Percentiles rank a stretch among this genome's conserved stretches.
These are phyloP conservation scores for Inosperma sp. DNA, from an alignment of 768 basidiomycete genomes.

Conservation along the genomic window DNA sequence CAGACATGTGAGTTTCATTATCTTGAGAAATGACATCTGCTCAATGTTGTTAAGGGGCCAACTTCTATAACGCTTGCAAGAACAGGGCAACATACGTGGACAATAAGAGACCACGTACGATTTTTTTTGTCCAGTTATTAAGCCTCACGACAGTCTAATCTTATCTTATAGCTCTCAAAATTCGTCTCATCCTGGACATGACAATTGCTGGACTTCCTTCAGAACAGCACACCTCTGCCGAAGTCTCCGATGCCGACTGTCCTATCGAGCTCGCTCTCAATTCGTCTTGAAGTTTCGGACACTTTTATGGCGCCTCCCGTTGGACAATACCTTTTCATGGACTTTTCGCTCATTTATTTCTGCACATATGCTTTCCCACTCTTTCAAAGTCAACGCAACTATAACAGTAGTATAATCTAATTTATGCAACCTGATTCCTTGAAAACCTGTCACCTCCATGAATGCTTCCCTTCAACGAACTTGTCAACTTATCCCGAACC, in stretches of 20 bases:
- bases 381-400: too few species aligned
- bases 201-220: conserved; percentile 63
- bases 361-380: too few species aligned
- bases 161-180: conserved; percentile 47
- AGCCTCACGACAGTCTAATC: conserved; percentile 13
- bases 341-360: conserved; percentile 7
- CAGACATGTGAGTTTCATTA: conserved; percentile 59
- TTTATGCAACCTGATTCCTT: too few species aligned
- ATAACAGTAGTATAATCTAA: too few species aligned
- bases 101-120: conserved; percentile 60
- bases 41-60: conserved; percentile 44
- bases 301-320: conserved; percentile 3
- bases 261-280: conserved; percentile 62
- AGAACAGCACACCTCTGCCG: conserved; percentile 48
- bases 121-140: not conserved
- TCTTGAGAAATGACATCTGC: conserved; percentile 6
- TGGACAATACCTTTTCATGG: conserved; percentile 7
- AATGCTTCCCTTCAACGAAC: too few species aligned
- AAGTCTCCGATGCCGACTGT: conserved; percentile 57
- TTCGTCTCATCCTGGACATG: conserved; percentile 63
- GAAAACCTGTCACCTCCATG: too few species aligned
- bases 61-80: conserved; percentile 76
- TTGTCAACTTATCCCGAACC: too few species aligned
- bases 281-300: conserved; percentile 34
- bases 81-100: conserved; percentile 46